Evolutionary conservation across 495 filamentous ascomycete species (phyloP), one percentile per base, ranked within the genome.

Genomic region (Aspergillus heteromorphus): DNA sequence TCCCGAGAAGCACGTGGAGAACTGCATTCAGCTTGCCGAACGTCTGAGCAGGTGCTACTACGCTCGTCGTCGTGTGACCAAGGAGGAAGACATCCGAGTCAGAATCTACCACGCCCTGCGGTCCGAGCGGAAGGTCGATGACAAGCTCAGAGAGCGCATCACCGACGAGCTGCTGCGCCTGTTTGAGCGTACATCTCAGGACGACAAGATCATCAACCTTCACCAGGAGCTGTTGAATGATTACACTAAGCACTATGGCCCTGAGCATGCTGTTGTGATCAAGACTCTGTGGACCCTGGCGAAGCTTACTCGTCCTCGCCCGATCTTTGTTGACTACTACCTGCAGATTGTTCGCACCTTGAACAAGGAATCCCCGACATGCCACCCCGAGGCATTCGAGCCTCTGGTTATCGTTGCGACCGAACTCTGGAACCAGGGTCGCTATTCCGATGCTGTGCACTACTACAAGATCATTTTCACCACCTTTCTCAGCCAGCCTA

Each of bases 311-410:
- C 65, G 63, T 8, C 69, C 71, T 30, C 66, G 69, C 7, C 66
- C 71, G 2, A 60, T 69, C 31, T 74, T 66, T 45, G 54, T 74
- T 4, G 71, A 72, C 49, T 74, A 74, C 60, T 74, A 74, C 58
- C 66, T 66, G 56, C 71, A 65, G 25, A 70, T 74, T 38, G 65
- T 74, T 34, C 59, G 48, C 16, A 59, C 60, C 8, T 27, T 74
- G 54, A 74, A 72, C 62, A 74, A 74, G 54, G 65, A 68, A 27
- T 57, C 66, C 1, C 58, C 55, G 7, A 49, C 54, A 27, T 71
- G 64, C 59, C 62, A 70, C 25, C 68, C 65, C 0, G 69, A 74
- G 7, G 68, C 71, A 1, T 49, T 74, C 21, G 68, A 74, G 54
- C 66, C 69, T 0, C 51, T 74, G 5, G 43, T 68, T 18, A 68